Percentiles rank a stretch among this genome's conserved stretches.
Conservation (phyloP, 192 early-diverging fungal species). For the Rhizoclosmatium sp. region DNA sequence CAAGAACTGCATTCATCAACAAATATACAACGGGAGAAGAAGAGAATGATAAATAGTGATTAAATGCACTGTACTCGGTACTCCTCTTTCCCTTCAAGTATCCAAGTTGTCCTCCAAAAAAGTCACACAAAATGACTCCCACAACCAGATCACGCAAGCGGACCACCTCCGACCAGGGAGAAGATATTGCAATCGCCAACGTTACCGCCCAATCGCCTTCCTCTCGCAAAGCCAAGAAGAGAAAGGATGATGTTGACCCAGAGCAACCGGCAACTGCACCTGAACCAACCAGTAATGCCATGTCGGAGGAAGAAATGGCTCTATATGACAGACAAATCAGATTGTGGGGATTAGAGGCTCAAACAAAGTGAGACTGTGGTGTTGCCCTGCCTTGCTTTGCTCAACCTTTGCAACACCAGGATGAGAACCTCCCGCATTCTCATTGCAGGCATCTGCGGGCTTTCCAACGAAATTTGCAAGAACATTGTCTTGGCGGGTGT, state of each 20-base stretch:
- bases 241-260: not conserved
- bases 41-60: too few species aligned
- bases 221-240: not conserved
- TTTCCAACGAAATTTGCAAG: slow-evolving; percentile 89
- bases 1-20: too few species aligned
- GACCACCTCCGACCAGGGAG: too few species aligned
- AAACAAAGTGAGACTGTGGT: slow-evolving; percentile 66
- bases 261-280: not conserved
- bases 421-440: slow-evolving; percentile 83
- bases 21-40: too few species aligned
- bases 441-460: slow-evolving; percentile 72
- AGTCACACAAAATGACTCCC: too few species aligned
- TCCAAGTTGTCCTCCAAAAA: too few species aligned
- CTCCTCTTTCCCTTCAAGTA: too few species aligned
- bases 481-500: slow-evolving; percentile 92
- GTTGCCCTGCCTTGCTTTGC: slow-evolving; percentile 22
- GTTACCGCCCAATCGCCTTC: not conserved
- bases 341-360: slow-evolving; percentile 95
- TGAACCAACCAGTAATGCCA: not conserved
- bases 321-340: slow-evolving; percentile 98
- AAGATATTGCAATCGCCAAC: too few species aligned
- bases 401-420: slow-evolving; percentile 49
- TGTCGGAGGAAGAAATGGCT: slow-evolving; percentile 79
- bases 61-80: too few species aligned
- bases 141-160: too few species aligned